Evolutionary conservation across 1,284 basidiomycete species (phyloP).

Genomic region (Kalmanozyma brasiliensis): DNA sequence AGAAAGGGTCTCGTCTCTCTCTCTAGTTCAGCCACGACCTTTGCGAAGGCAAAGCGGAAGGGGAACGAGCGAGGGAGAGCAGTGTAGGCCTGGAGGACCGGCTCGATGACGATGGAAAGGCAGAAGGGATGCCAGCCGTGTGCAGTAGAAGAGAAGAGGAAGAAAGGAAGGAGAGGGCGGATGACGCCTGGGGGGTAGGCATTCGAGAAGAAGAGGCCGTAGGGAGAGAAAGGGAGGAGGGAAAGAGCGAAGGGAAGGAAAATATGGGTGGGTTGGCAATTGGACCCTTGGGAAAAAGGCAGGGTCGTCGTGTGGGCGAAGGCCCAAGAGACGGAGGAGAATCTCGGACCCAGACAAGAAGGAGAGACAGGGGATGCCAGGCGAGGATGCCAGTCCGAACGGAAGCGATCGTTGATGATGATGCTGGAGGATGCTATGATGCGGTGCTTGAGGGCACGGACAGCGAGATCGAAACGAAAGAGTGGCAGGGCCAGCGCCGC

Average conservation of each 20-base stretch:
- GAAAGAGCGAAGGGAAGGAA: too few species aligned
- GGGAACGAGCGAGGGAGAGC: not conserved
- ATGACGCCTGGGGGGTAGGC: too few species aligned
- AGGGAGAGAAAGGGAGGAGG: too few species aligned
- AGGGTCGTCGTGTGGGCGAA: too few species aligned
- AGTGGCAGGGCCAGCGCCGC: too few species aligned
- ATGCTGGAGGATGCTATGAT: conserved; percentile 35
- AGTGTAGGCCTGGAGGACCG: not conserved
- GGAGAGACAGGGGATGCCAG: not conserved
- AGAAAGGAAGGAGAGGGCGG: too few species aligned
- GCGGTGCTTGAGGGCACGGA: too few species aligned
- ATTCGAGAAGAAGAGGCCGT: too few species aligned
- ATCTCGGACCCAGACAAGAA: conserved; percentile 5
- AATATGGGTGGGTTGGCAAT: conserved; percentile 9
- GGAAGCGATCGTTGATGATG: conserved; percentile 3
- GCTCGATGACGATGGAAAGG: not conserved
- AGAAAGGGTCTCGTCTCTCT: conserved; percentile 4
- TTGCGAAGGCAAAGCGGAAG: not conserved
- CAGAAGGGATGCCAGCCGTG: too few species aligned
- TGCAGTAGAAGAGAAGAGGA: not conserved
- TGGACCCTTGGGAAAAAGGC: conserved; percentile 2
- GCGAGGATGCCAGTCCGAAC: not conserved
- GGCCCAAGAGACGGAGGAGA: not conserved
- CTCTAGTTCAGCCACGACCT: conserved; percentile 19
- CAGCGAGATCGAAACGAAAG: not conserved